A percentile compares a stretch with the other conserved stretches of the same genome.
Evolutionary conservation across 140 eudicot species (phyloP).

Genomic region (Erigeron philadelphicus): DNA sequence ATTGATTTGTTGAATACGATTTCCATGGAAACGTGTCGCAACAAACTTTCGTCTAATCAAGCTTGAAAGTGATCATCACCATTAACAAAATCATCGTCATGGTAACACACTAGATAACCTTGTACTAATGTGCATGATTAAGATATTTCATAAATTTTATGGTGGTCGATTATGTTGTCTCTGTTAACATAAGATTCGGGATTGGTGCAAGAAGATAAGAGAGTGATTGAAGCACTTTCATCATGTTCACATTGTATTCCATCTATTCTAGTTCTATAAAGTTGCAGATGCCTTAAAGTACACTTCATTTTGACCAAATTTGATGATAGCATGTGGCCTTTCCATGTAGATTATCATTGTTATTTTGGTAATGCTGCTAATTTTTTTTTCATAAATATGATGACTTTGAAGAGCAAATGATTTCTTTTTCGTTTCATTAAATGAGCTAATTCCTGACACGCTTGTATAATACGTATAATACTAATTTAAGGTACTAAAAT

Average conservation of each 20-base stretch:
- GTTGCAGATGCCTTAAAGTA: constrained; percentile 35
- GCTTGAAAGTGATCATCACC: constrained; percentile 27
- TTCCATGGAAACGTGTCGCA: constrained; percentile 24
- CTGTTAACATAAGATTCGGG: constrained; percentile 4
- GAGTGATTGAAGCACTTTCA: constrained; percentile 28
- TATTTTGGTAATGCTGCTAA: constrained; percentile 23
- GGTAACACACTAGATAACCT: constrained; percentile 18
- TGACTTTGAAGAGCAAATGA: constrained; percentile 12
- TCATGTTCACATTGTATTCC: constrained; percentile 25
- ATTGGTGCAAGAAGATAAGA: constrained; percentile 17
- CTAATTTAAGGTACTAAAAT: constrained; percentile 1
- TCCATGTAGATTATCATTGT: constrained; percentile 34
- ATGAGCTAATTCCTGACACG: constrained; percentile 15
- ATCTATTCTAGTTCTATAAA: constrained; percentile 26
- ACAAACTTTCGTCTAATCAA: constrained; percentile 19
- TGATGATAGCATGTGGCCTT: constrained; percentile 39
- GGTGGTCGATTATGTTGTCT: constrained; percentile 21
- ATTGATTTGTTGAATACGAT: constrained; percentile 20
- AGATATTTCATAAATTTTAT: constrained; percentile 6
- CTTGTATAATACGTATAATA: constrained; percentile 5
- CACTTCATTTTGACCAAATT: constrained; percentile 32
- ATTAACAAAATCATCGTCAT: constrained; percentile 22
- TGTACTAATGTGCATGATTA: constrained; percentile 14
- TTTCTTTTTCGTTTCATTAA: constrained; percentile 12
- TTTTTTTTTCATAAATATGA: constrained; percentile 20